These are phyloP conservation scores for Kurtzmaniella cleridarum DNA, from an alignment of 805 yeast genomes.

Conservation along the genomic window DNA sequence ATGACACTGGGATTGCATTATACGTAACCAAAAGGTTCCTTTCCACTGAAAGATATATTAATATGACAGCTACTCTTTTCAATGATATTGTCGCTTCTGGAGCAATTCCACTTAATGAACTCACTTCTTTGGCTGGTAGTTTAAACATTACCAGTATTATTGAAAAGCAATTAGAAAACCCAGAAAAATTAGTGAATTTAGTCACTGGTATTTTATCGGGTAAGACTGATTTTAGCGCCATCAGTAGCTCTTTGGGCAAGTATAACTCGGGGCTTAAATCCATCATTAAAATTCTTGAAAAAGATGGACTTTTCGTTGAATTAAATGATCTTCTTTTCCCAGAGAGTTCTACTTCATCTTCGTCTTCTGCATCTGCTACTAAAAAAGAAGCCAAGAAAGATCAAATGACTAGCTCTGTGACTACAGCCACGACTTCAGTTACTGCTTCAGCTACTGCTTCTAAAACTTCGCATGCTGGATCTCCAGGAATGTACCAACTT, in stretches of 20 bases:
- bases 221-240: conserved; percentile 7
- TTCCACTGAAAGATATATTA: conserved; percentile 28
- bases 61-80: conserved; percentile 30
- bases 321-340: conserved; percentile 33
- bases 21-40: conserved; percentile 31
- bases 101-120: conserved; percentile 16
- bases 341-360: conserved; percentile 7
- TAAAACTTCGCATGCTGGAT: neutral
- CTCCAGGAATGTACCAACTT: conserved; percentile 1
- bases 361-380: conserved; percentile 1
- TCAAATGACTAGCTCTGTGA: neutral
- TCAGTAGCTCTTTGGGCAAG: conserved; percentile 14
- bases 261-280: conserved; percentile 26
- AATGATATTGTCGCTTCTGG: conserved; percentile 22
- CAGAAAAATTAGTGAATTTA: conserved; percentile 14
- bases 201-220: conserved; percentile 21
- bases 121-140: conserved; percentile 7
- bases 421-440: conserved; percentile 1
- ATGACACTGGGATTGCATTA: conserved; percentile 36
- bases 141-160: conserved; percentile 25
- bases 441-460: conserved; percentile 7
- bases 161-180: conserved; percentile 18
- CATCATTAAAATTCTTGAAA: conserved; percentile 28
- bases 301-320: conserved; percentile 31
- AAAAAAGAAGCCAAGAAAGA: conserved; percentile 1